Base-by-base conservation (phyloP, 2,329 filamentous ascomycete species). In the Furcasterigmium furcatum region DNA sequence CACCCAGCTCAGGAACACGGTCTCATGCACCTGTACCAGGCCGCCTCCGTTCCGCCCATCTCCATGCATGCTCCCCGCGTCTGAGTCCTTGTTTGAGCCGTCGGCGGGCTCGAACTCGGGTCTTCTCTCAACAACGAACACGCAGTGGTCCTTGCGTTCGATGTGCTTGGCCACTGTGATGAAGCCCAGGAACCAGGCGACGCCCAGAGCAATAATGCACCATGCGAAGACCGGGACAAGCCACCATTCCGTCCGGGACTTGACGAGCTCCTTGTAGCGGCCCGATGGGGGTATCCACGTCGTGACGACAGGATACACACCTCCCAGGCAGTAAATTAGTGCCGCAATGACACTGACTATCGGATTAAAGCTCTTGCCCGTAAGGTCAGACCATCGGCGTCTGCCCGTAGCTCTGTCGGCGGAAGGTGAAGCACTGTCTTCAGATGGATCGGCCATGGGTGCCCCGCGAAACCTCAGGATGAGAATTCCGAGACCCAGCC, bases 151-250 rank as follows among this genome's bases (percentile, higher is more conserved):
- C 43, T 55, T 62, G 10, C 54, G 51, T 27, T 62, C 58, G 3
- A 54, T 57, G 18, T 52, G 52, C 48, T 55, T 55, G 1, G 64
- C 63, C 13, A 61, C 51, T 6, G 52, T 51, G 4, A 64, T 24
- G 45, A 66, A 66, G n/a, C 63, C 63, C 1, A 65, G 43, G 48
- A 61, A 66, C 63, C 63, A 66, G 4, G 60, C 40, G n/a, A 52
- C 19, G 6, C 59, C 56, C 5, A 56, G 47, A 4, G 32, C 54
- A 7, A 66, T 55, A 41, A 66, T 47, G 16, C 52, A 44, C 58
- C 62, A 64, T 4, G 58, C 58, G 18, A 65, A 58, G 3, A 55
- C 48, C 0, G 63, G 63, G 4, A 64, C 51, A 13, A 64, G 48
- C 50, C 51, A 66, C 63, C 63, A 66, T 9, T 32, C 41, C 9